Base-by-base conservation (phyloP, 352 stramenopile species). In the Phytophthora podocarpi region DNA sequence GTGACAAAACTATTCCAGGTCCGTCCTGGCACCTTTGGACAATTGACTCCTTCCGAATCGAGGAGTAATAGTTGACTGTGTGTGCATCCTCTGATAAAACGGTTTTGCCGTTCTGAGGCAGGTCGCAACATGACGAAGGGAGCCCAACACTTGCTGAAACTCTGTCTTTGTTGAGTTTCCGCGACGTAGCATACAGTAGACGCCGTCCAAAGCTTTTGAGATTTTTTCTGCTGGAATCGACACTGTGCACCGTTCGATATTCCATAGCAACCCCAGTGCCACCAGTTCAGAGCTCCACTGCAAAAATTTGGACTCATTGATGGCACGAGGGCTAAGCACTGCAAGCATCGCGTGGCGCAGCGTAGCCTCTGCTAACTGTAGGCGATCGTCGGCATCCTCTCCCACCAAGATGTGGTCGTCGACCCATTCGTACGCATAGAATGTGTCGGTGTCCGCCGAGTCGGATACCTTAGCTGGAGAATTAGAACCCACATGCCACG, bases 381-480 rank as follows among this genome's bases (percentile, higher is more conserved):
- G 30, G 4, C 49, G 28, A 3, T 60, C 13, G 9, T 34, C n/a
- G n/a, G 34, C 8, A 5, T 62, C 37, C 1, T 31, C 1, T 30
- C 73, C 63, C 15, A 78, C 56, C 2, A 71, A 16, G 8, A 70
- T 53, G 12, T 78, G 69, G 24, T 69, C 64, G 31, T 77, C 64
- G 0, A 74, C 59, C 68, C 63, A 77, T 35, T 73, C 59, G 26
- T 63, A 77, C 0, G 42, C 32, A n/a, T 64, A 77, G 21, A 70
- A 71, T 27, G 59, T 27, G 7, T 61, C 24, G 0, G 1, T n/a
- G 37, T 72, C 67, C 0, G 1, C 1, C 0, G 49, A 39, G n/a
- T 57, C 20, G 1, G 41, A 50, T 6, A 56, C 59, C 0, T 41
- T 39, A 6, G 42, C 40, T 2, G 49, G 40, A 11, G 59, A 67